Evolutionary conservation across 139 green algal species (phyloP).

Genomic region (Trebouxia sp.): DNA sequence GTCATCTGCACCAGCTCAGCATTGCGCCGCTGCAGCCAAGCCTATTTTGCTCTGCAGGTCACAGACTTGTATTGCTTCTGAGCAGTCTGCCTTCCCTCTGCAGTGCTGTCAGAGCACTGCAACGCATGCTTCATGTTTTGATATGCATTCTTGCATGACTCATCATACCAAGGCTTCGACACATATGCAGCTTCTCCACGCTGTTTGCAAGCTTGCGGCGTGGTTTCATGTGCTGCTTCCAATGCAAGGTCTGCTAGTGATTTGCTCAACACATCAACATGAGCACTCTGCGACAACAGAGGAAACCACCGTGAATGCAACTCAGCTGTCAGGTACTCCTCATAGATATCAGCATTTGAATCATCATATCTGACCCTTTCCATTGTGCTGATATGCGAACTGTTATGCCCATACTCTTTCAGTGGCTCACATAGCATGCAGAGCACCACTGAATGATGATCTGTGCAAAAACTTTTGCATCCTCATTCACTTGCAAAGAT

Average conservation of each 20-base stretch:
- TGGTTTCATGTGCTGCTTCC: neutral
- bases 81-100: neutral
- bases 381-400: neutral
- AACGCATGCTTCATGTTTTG: neutral
- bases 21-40: neutral
- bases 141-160: neutral
- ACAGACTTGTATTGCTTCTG: neutral
- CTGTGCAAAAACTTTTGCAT: neutral
- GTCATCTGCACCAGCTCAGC: neutral
- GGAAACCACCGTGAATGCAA: neutral
- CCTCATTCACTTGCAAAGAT: neutral
- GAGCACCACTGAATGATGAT: neutral
- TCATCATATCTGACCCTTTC: neutral
- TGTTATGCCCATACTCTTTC: neutral
- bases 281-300: neutral
- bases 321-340: neutral
- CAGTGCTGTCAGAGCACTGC: neutral
- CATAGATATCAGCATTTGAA: neutral
- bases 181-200: neutral
- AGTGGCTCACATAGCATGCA: neutral
- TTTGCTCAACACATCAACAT: neutral
- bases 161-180: neutral
- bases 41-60: neutral
- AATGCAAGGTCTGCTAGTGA: neutral
- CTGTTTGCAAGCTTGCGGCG: neutral